Conservation (phyloP, 192 early-diverging fungal species). For the Geranomyces michiganensis region DNA sequence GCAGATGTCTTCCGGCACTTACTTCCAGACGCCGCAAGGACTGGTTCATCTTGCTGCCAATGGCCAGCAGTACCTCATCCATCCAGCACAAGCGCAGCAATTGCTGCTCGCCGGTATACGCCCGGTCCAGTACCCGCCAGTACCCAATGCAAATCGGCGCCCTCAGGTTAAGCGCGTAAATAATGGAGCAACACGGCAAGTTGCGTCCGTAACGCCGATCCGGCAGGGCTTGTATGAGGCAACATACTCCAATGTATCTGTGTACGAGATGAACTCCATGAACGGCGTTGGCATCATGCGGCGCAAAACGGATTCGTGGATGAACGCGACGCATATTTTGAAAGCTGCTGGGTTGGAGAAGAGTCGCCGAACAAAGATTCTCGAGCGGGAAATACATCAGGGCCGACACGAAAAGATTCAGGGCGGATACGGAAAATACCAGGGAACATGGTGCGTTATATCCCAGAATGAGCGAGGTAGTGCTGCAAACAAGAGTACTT, state of each 20-base stretch:
- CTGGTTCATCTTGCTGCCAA: conserved; percentile 7
- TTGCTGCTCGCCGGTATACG: background rate
- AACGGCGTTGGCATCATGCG: conserved; percentile 50
- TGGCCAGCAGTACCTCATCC: conserved; percentile 14
- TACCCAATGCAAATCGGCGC: background rate
- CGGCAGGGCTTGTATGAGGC: conserved; percentile 44
- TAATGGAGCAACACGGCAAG: background rate
- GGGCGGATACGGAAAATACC: conserved; percentile 60
- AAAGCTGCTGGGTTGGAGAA: conserved; percentile 60
- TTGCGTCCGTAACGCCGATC: background rate
- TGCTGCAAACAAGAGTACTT: background rate
- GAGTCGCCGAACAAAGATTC: conserved; percentile 53
- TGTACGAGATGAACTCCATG: conserved; percentile 46
- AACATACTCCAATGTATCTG: conserved; percentile 51
- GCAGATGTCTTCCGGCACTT: background rate
- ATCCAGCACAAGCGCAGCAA: background rate
- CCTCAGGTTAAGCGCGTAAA: conserved; percentile 14
- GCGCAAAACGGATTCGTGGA: conserved; percentile 47
- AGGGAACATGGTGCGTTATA: conserved; percentile 57
- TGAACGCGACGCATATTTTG: conserved; percentile 62
- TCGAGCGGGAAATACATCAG: conserved; percentile 48
- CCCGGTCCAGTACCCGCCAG: conserved; percentile 6
- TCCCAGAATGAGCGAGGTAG: too few relatives aligned
- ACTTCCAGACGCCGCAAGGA: conserved; percentile 16
- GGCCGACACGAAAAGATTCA: conserved; percentile 55